Conservation (phyloP, 2,329 filamentous ascomycete genomes). For the Aspergillus versicolor region DNA sequence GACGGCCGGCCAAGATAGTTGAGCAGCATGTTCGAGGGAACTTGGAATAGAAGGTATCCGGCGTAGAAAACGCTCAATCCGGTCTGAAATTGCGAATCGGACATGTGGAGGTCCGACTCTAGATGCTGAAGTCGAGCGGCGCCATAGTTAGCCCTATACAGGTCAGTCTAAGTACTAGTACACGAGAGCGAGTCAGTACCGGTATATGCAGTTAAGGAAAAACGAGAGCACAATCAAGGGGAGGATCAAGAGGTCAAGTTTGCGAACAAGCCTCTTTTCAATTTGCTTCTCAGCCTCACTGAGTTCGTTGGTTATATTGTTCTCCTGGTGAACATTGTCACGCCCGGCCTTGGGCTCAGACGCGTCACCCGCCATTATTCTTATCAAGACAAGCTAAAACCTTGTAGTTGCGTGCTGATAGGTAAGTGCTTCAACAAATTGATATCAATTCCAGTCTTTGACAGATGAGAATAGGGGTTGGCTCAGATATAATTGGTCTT, state of each 20-base stretch:
- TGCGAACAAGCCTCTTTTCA: conserved; percentile 20
- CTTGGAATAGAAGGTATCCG: conserved; percentile 35
- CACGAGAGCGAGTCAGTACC: conserved; percentile 2
- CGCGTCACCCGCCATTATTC: not conserved
- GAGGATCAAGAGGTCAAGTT: conserved; percentile 23
- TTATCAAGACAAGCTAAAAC: not conserved
- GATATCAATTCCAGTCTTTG: too few relatives aligned
- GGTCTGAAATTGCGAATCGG: conserved; percentile 30
- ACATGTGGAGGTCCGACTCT: conserved; percentile 33
- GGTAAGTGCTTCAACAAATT: not conserved
- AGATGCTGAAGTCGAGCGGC: conserved; percentile 37
- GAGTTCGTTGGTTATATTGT: not conserved
- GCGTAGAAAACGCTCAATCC: conserved; percentile 38
- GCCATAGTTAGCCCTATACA: conserved; percentile 38
- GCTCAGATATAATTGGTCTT: not conserved
- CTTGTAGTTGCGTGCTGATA: not conserved
- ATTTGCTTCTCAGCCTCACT: conserved; percentile 5
- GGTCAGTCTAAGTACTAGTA: not conserved
- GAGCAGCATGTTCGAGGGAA: conserved; percentile 42
- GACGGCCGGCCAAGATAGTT: conserved; percentile 32
- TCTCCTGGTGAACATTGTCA: not conserved
- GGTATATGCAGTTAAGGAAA: conserved; percentile 26
- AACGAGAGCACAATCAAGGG: conserved; percentile 23
- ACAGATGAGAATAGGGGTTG: not conserved
- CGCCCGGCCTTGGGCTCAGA: too few relatives aligned